Evolutionary conservation across 176 grass and related monocot species (phyloP).

Genomic region (Carex parvula): DNA sequence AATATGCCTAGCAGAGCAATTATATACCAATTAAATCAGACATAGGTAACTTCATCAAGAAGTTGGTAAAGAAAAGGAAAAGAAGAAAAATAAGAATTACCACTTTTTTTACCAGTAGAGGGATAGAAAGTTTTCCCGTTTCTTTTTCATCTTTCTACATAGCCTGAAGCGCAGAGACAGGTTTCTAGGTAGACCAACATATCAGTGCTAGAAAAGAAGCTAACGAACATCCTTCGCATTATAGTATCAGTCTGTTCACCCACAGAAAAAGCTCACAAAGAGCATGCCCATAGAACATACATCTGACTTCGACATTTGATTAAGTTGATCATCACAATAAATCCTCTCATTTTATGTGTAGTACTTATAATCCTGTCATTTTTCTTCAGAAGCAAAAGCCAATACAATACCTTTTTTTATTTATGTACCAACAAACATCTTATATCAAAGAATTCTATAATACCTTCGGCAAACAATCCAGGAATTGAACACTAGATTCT

Average conservation of each 20-base stretch:
- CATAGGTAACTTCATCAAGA: not conserved
- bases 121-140: not conserved
- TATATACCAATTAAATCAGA: not conserved
- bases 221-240: not conserved
- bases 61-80: not conserved
- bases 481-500: not conserved
- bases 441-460: not conserved
- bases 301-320: not conserved
- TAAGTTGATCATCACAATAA: not conserved
- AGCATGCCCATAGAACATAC: not conserved
- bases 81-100: not conserved
- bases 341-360: not conserved
- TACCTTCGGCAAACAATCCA: not conserved
- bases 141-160: not conserved
- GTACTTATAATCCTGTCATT: not conserved
- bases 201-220: not conserved
- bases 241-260: not conserved
- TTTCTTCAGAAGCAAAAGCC: not conserved
- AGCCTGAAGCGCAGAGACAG: not conserved
- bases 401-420: not conserved
- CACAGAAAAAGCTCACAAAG: not conserved
- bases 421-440: not conserved
- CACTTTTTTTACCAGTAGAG: not conserved
- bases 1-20: not conserved
- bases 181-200: not conserved